phyloP scores from a whole-genome alignment of 2,329 filamentous ascomycete species.

The Calonectria naviculata region DNA sequence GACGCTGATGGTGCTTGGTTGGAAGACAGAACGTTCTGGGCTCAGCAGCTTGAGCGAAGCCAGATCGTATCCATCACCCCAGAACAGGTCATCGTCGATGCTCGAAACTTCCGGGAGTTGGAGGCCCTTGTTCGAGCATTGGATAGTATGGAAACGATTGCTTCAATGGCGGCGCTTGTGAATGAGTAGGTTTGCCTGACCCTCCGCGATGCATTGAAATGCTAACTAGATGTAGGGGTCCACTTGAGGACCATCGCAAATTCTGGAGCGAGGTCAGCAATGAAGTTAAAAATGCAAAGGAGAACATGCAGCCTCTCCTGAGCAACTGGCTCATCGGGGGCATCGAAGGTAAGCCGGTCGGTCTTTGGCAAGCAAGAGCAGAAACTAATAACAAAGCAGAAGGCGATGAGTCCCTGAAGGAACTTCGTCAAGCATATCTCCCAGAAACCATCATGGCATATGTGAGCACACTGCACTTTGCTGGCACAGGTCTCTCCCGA shows the following conservation, averaged over 20 bases:
- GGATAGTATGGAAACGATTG: constrained; percentile 75
- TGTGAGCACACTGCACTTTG: constrained; percentile 82
- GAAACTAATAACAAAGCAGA: constrained; percentile 46
- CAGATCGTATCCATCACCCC: constrained; percentile 49
- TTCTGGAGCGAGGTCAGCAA: constrained; percentile 66
- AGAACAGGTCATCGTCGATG: constrained; percentile 62
- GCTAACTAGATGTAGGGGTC: constrained; percentile 46
- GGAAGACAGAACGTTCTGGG: constrained; percentile 55
- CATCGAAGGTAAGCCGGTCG: constrained; percentile 61
- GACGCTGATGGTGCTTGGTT: constrained; percentile 51
- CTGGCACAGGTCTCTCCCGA: constrained; percentile 78
- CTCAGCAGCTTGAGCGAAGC: constrained; percentile 48
- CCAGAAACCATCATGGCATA: constrained; percentile 90
- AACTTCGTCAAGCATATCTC: constrained; percentile 81
- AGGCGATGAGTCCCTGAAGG: constrained; percentile 70
- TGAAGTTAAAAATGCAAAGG: constrained; percentile 65
- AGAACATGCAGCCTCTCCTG: constrained; percentile 70
- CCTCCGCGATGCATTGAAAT: neutral
- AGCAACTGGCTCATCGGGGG: constrained; percentile 70
- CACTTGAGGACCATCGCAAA: constrained; percentile 51
- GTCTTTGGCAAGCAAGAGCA: neutral
- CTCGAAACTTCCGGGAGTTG: constrained; percentile 74
- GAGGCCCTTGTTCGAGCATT: constrained; percentile 74
- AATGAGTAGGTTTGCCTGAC: constrained; percentile 58
- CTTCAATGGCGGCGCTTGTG: constrained; percentile 63